Evolutionary conservation across 441 rosid species (phyloP), one percentile per base, ranked within the genome.

Genomic region (Aquilaria agallochum): DNA sequence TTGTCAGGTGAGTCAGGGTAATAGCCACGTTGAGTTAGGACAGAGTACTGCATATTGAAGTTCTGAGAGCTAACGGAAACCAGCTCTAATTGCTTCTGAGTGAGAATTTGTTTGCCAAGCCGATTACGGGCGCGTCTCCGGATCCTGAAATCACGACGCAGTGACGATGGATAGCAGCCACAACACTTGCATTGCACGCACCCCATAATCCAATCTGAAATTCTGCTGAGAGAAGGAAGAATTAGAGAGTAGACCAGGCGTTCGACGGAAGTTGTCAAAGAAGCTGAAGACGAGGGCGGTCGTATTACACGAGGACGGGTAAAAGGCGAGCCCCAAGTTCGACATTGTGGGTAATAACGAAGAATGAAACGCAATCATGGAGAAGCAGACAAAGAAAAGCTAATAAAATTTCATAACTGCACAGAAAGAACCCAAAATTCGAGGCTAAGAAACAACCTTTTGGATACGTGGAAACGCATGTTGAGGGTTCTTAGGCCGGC

Each of bases 151-250:
- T 83, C 95, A 57, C 74, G 77, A 54, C 73, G 87, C 13, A 87
- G 71, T 51, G 95, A 83, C 2, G 78, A 74, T 15, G 87, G 87
- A 70, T 78, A 71, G 11, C 83, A 78, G 42, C 86, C 61, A 64
- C 94, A 86, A 65, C 90, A 89, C 84, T 87, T 91, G 59, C 97
- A 80, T 47, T 86, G 88, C 59, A 84, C 89, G 80, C 96, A 89
- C 53, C 97, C 99, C 97, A 91, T 94, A 63, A 65, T 40, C 55
- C 46, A 42, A 44, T 31, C 12, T 50, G 45, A 31, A 53, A 56
- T 67, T 55, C 34, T 57, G 31, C 52, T 7, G 55, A 63, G 49
- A 65, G 20, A 40, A 32, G 47, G 59, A 47, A 53, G 50, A 36
- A 59, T 44, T 8, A 40, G 56, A 60, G 33, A 13, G 66, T 58